Base-by-base conservation (phyloP, 257 asterid genomes). In the Nicotiana tabacum region DNA sequence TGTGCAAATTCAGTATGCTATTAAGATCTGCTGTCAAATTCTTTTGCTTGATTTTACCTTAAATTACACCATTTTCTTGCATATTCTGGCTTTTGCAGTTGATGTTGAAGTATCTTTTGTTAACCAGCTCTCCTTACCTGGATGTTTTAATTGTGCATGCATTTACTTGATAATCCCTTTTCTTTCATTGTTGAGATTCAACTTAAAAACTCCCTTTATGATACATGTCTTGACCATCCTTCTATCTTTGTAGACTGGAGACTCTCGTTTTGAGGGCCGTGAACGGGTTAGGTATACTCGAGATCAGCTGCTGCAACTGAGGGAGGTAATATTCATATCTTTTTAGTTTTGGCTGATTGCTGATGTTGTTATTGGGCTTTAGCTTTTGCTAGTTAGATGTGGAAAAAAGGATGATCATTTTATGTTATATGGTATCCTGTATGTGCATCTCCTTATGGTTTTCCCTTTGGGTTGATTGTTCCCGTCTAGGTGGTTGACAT, bases 291-390 rank as follows among this genome's bases (percentile, higher is more conserved):
- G 89, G 58, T 96, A 92, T 85, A 84, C 92, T 81, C 90, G 93
- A 85, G 98, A 96, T 77, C 90, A 82, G 87, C 91, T 96, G 78
- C 86, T 94, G 86, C 94, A 86, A 89, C 89, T 94, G 66, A 91
- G 94, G 86, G 97, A 92, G 99, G 99, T 96, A 88, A 88, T 72
- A 29, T 53, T 74, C 30, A 9, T 13, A 61, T 79, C 37, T 76
- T 78, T 83, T 12, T 21, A 35, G 64, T 37, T 86, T 33, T 82
- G 29, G 76, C 16, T 68, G 39, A 57, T 81, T 55, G 74, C 16
- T 67, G 39, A 57, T 81, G 64, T 32, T 39, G 32, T 57, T 67
- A 11, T 18, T 51, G 18, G 9, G 65, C 46, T 32, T 77, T 9
- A 51, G 30, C 48, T 48, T 35, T 76, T 48, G 35, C 80, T 48